Evolutionary conservation across 495 filamentous ascomycete genomes (phyloP).

Genomic region (Polyplosphaeria fusca): DNA sequence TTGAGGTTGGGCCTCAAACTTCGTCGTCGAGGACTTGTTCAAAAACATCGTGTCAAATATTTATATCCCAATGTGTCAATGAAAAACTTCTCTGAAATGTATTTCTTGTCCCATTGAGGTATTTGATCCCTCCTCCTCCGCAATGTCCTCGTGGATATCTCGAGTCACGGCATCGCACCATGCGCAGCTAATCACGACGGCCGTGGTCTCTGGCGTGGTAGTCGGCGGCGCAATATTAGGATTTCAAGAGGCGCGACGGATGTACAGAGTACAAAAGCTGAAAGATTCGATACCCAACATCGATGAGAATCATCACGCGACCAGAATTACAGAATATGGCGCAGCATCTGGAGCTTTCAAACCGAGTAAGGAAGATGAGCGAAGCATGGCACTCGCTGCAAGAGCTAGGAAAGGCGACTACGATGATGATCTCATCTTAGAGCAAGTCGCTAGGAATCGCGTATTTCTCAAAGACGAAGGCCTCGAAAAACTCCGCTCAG

Average conservation of each 20-base stretch:
- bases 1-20: no score
- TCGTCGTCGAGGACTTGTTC: no score
- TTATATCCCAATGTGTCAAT: no score
- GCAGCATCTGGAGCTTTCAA: conserved; percentile 54
- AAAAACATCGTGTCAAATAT: no score
- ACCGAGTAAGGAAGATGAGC: conserved; percentile 70
- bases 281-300: conserved; percentile 44
- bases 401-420: conserved; percentile 85
- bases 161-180: conserved; percentile 52
- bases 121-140: no score
- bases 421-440: conserved; percentile 88
- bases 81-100: no score
- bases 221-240: conserved; percentile 65
- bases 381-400: conserved; percentile 69
- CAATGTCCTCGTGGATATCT: conserved; percentile 59
- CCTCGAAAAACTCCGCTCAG: conserved; percentile 68
- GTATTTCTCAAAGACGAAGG: conserved; percentile 85
- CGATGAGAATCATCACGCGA: conserved; percentile 37
- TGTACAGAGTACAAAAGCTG: conserved; percentile 38
- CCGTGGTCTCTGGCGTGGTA: conserved; percentile 69
- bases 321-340: conserved; percentile 65
- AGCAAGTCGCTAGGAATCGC: conserved; percentile 92
- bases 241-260: conserved; percentile 38
- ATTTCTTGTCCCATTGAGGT: no score
- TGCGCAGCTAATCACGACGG: conserved; percentile 71